Evolutionary conservation across 2,329 filamentous ascomycete species (phyloP), one percentile per base, ranked within the genome.

Genomic region (Arachnopeziza araneosa): DNA sequence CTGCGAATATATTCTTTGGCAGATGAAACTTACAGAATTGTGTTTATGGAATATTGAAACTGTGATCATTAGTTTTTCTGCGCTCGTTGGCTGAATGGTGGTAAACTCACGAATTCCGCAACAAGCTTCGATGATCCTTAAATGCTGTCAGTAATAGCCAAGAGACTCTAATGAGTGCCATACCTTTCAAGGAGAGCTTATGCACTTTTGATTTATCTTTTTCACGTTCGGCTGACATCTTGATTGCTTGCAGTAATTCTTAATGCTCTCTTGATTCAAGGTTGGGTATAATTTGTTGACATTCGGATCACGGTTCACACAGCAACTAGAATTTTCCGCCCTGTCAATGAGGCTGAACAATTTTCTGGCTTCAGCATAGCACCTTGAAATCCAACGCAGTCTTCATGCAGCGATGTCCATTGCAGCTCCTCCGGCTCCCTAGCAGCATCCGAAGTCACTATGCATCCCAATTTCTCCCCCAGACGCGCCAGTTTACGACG

Each of bases 41-140:
- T 96, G 72, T 99, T 95, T 73, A 98, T 97, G 1, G 91, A 97
- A 76, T 96, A 99, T 80, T 99, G 92, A 73, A 99, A 99, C 85
- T 90, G 69, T 8, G 32, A 32, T 26, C 55, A 63, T 70, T 55
- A 71, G 58, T 58, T 50, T 50, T 8, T 8, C 9, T 19, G 44
- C 22, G 23, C 23, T 24, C 24, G 54, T n/a, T 19, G 48, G 12
- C 12, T 6, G 26, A 50, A 24, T 49, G 10, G 22, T 24, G 14
- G n/a, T 44, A 49, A 24, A 82, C 89, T 75, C 79, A 96, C 92
- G 75, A 99, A 99, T 79, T 99, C 95, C 52, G 93, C 90, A 60
- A 98, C 92, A 48, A 96, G 84, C 76, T 93, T 96, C 49, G 91
- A 85, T 68, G 86, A 89, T 59, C 86, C 84, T 86, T 65, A 52